These are phyloP conservation scores for Ophiostoma sp. DNA, from an alignment of 2,329 filamentous ascomycete species.

Conservation along the genomic window DNA sequence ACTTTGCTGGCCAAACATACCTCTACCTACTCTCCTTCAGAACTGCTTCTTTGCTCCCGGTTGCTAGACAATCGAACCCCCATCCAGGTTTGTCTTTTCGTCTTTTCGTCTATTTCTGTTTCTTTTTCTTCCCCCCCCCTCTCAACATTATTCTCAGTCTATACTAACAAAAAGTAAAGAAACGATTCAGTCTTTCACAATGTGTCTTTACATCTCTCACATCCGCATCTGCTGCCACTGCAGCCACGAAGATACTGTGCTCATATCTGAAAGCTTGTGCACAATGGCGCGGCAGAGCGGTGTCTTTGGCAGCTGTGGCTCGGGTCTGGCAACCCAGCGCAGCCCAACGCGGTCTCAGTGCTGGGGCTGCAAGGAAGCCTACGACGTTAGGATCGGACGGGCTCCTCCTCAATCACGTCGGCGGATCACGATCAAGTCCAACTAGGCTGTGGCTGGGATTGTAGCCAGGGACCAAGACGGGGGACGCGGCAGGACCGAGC, in stretches of 20 bases:
- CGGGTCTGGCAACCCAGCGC: conserved; percentile 31
- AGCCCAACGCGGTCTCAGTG: conserved; percentile 35
- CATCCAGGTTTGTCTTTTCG: not conserved
- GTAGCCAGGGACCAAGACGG: not conserved
- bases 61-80: not conserved
- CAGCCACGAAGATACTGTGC: conserved; percentile 36
- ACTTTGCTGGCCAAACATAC: conserved; percentile 4
- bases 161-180: not conserved
- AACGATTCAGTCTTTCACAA: conserved; percentile 21
- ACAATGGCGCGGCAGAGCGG: conserved; percentile 32
- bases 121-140: not conserved
- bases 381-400: conserved; percentile 8
- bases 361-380: conserved; percentile 33
- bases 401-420: conserved; percentile 1
- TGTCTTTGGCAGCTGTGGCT: conserved; percentile 38
- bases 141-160: not conserved
- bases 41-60: not conserved
- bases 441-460: not conserved
- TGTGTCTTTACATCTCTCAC: conserved; percentile 40
- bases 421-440: conserved; percentile 20
- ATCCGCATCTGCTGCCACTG: conserved; percentile 36
- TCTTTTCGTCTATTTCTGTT: not conserved
- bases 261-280: conserved; percentile 40
- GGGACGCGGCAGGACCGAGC: not conserved
- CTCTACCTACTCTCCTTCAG: not conserved